Percentiles rank a stretch among this genome's conserved stretches.
Conservation (phyloP, 176 grass and related monocot genomes). For the Ensete ventricosum region DNA sequence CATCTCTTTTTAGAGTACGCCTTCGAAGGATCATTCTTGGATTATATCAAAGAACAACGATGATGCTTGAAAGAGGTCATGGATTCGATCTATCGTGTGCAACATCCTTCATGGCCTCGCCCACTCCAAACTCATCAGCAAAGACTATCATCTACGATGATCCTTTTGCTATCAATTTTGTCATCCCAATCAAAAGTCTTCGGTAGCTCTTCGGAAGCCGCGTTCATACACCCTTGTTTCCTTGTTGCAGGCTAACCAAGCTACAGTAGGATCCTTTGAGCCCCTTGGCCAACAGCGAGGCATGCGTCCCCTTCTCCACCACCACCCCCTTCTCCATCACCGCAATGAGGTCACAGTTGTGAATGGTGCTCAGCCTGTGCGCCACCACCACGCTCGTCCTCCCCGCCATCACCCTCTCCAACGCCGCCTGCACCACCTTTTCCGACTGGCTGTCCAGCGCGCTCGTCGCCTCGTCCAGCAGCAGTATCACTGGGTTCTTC, state of each 20-base stretch:
- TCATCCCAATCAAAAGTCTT: too few relatives aligned
- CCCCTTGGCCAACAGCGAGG: not conserved
- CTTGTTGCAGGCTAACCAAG: not conserved
- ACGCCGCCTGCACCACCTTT: not conserved
- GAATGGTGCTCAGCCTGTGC: not conserved
- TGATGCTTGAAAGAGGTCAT: too few relatives aligned
- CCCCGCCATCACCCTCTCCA: not conserved
- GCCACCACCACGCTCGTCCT: not conserved
- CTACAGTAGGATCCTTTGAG: not conserved
- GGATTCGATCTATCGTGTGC: too few relatives aligned
- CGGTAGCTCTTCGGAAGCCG: too few relatives aligned
- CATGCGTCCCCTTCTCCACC: not conserved
- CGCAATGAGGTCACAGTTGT: not conserved
- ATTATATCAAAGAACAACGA: too few relatives aligned
- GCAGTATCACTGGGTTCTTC: constrained; percentile 34
- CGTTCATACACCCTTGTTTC: not conserved
- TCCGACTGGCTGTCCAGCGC: constrained; percentile 2
- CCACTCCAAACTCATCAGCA: too few relatives aligned
- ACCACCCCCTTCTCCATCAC: not conserved
- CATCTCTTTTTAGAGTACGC: too few relatives aligned
- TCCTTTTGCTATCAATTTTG: too few relatives aligned
- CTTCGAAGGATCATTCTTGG: too few relatives aligned
- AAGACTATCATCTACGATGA: too few relatives aligned
- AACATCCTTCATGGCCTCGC: too few relatives aligned
- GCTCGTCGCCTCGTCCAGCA: constrained; percentile 12